Evolutionary conservation across 2,329 filamentous ascomycete species (phyloP).

Genomic region (Xylariaceae sp.): DNA sequence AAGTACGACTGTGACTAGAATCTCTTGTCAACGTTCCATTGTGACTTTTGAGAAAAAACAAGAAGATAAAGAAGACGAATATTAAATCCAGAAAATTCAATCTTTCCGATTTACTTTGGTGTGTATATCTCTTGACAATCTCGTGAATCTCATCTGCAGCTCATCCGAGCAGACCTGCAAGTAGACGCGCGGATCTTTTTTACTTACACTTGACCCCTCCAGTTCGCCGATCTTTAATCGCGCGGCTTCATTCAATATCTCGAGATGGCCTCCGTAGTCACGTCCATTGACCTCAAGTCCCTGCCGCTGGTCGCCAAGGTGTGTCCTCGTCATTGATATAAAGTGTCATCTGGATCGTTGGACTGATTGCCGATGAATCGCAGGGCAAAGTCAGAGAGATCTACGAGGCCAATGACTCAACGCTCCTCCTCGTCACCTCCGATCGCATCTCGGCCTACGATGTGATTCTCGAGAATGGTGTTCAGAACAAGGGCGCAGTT

Average conservation of each 20-base stretch:
- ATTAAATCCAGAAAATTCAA: too few relatives aligned
- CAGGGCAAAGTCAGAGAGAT: conserved; percentile 72
- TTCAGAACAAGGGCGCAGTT: conserved; percentile 50
- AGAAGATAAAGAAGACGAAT: too few relatives aligned
- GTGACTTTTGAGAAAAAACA: not conserved
- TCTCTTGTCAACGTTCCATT: not conserved
- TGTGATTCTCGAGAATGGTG: conserved; percentile 55
- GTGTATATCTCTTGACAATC: not conserved
- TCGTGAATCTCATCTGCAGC: not conserved
- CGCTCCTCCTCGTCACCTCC: conserved; percentile 75
- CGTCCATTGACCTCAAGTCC: conserved; percentile 14
- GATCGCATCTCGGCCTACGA: conserved; percentile 96
- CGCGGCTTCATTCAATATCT: not conserved
- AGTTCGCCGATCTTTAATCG: not conserved
- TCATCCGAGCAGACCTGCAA: not conserved
- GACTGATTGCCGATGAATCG: not conserved
- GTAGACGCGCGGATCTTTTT: not conserved
- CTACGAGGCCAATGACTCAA: conserved; percentile 64
- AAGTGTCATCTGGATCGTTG: not conserved
- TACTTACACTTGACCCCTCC: not conserved
- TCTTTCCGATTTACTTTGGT: too few relatives aligned
- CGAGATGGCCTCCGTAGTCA: conserved; percentile 16
- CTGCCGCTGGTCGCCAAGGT: conserved; percentile 20
- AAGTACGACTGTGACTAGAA: not conserved
- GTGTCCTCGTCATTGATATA: not conserved